Conservation (phyloP, 208 protist species). For the Wallacemonas sp. region DNA sequence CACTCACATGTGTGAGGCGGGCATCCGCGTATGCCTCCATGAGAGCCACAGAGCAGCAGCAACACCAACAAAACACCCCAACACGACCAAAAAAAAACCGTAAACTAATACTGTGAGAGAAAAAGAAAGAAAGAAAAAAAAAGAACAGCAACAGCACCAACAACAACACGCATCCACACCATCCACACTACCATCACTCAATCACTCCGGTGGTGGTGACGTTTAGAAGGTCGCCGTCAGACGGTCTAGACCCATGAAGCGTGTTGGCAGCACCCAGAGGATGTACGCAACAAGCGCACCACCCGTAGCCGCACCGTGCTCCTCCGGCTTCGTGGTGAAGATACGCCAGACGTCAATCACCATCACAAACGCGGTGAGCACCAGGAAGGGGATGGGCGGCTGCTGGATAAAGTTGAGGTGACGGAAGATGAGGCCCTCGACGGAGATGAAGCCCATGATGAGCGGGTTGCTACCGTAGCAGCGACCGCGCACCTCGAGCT, state of each 20-base stretch:
- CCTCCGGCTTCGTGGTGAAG: conserved; percentile 78
- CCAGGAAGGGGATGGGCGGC: conserved; percentile 87
- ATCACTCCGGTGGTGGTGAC: neutral
- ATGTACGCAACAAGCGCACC: conserved; percentile 86
- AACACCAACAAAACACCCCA: neutral
- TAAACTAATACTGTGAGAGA: conserved; percentile 11
- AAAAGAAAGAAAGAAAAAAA: conserved; percentile 12
- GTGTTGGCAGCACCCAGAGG: conserved; percentile 86
- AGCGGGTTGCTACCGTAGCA: conserved; percentile 88
- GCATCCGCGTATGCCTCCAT: no score
- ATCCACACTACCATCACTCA: neutral
- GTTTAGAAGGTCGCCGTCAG: conserved; percentile 74
- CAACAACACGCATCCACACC: neutral
- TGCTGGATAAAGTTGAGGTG: conserved; percentile 91
- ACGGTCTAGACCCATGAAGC: conserved; percentile 83
- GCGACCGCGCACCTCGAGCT: conserved; percentile 80
- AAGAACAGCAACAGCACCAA: neutral
- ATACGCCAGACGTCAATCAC: conserved; percentile 91
- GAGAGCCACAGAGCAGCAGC: no score
- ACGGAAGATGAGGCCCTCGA: conserved; percentile 88
- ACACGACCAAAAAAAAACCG: conserved; percentile 8
- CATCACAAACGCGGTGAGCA: conserved; percentile 89
- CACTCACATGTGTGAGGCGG: no score
- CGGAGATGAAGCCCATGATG: conserved; percentile 84
- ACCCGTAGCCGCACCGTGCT: conserved; percentile 84